phyloP scores from a whole-genome alignment of 1,284 basidiomycete species.

The Hymenochaete sp. region DNA sequence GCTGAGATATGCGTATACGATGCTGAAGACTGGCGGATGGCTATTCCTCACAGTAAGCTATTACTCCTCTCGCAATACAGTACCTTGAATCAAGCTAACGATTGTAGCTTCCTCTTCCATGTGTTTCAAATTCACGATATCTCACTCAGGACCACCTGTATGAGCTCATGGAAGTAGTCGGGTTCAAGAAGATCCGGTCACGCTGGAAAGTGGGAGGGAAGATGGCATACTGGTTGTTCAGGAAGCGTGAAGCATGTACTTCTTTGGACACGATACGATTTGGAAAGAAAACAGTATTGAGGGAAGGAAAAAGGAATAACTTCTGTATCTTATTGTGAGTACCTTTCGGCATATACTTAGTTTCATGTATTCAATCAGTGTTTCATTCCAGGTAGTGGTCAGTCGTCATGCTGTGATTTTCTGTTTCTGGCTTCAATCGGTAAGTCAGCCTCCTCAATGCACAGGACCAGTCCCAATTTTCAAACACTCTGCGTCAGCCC shows the following conservation, averaged over 20 bases:
- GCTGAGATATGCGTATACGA: conserved; percentile 54
- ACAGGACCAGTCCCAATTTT: too few species aligned
- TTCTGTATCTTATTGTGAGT: conserved; percentile 50
- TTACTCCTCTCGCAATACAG: neutral
- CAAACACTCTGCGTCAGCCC: too few species aligned
- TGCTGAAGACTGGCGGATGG: conserved; percentile 47
- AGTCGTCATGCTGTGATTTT: too few species aligned
- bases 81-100: neutral
- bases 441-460: too few species aligned
- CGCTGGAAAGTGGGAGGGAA: conserved; percentile 61
- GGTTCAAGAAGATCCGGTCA: conserved; percentile 52
- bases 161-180: conserved; percentile 51
- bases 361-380: too few species aligned
- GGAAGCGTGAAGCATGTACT: conserved; percentile 29
- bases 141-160: conserved; percentile 51
- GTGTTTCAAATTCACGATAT: conserved; percentile 78
- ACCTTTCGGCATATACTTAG: neutral
- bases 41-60: conserved; percentile 66
- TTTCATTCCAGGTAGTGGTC: too few species aligned
- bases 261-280: conserved; percentile 27
- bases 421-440: too few species aligned
- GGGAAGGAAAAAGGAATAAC: conserved; percentile 71
- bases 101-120: conserved; percentile 67
- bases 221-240: conserved; percentile 71
- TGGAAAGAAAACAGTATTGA: conserved; percentile 49